A percentile compares a stretch with the other conserved stretches of the same genome.
These are phyloP conservation scores for Halophytophthora polymorphica DNA, from an alignment of 352 stramenopile genomes.

Conservation along the genomic window DNA sequence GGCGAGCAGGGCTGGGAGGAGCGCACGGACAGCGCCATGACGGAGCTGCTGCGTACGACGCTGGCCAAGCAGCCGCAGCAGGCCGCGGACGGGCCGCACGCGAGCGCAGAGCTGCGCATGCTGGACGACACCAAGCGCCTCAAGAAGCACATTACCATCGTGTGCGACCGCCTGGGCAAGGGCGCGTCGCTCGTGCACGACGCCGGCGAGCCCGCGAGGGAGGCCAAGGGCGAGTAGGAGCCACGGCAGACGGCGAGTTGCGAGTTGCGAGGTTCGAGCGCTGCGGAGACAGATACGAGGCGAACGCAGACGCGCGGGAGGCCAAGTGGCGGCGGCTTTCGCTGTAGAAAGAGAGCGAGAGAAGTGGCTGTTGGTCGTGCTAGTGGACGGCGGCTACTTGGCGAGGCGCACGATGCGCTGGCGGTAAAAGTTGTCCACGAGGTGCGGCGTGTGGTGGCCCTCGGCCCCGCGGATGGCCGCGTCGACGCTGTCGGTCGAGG, in stretches of 20 bases:
- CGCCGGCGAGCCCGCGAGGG: conserved; percentile 4
- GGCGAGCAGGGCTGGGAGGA: conserved; percentile 88
- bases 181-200: conserved; percentile 42
- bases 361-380: not conserved
- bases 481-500: not conserved
- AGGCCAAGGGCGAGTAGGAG: conserved; percentile 23
- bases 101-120: conserved; percentile 50
- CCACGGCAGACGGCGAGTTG: no score
- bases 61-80: conserved; percentile 58
- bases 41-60: conserved; percentile 77
- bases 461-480: no score
- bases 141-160: conserved; percentile 89
- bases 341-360: no score
- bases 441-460: conserved; percentile 12
- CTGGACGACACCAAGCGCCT: conserved; percentile 81
- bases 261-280: no score
- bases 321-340: no score
- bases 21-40: conserved; percentile 77
- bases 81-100: conserved; percentile 22
- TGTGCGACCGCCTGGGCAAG: conserved; percentile 86
- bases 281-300: no score
- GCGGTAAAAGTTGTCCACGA: conserved; percentile 80
- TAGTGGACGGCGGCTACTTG: conserved; percentile 27
- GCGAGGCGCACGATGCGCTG: conserved; percentile 66
- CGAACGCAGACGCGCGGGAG: no score